Base-by-base conservation (phyloP, 768 basidiomycete genomes). In the Saitozyma podzolica region DNA sequence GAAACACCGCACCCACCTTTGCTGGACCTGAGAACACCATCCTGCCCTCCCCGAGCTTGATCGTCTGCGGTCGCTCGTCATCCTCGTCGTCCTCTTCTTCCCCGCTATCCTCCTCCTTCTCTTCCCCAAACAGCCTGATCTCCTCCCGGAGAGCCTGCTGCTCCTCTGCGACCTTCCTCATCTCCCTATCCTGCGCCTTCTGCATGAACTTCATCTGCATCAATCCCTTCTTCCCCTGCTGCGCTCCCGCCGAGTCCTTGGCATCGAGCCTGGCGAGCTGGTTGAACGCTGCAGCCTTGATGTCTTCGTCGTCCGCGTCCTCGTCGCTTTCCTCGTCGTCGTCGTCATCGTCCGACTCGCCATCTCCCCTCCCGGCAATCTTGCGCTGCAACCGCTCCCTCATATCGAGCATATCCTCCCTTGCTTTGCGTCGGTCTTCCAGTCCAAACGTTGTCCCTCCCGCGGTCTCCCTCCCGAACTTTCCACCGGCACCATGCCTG, bases 121-220 rank as follows among this genome's bases (percentile, higher is more conserved):
- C 67, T 19, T 73, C 77, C 16, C 80, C 78, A 48, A 80, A 76
- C 54, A 81, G 77, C 41, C 85, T 86, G 72, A 96, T 82, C 70
- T 91, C 90, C 65, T 82, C 82, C 64, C 86, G 80, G 62, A 95
- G 86, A 69, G 90, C 89, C 59, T 90, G 89, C 6, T 84, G 86
- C 66, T 86, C 84, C 60, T 83, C 83, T 61, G 87, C 83, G 0
- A 85, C 86, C 57, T 83, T 82, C 9, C 77, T 81, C 68, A 84
- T 81, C 59, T 87, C 84, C 66, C 91, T 83, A 6, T 85, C 85
- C 82, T 89, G 87, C 0, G 92, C 94, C 51, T 93, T 89, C 78
- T 89, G 88, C 95, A 99, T 99, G 80, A 98, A 99, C 81, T 96
- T 97, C 96, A 98, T 97, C 66, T 86, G 84, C 76, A 96, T 89